phyloP scores from a whole-genome alignment of 176 grass and related monocot species.

The Oryza meridionalis region DNA sequence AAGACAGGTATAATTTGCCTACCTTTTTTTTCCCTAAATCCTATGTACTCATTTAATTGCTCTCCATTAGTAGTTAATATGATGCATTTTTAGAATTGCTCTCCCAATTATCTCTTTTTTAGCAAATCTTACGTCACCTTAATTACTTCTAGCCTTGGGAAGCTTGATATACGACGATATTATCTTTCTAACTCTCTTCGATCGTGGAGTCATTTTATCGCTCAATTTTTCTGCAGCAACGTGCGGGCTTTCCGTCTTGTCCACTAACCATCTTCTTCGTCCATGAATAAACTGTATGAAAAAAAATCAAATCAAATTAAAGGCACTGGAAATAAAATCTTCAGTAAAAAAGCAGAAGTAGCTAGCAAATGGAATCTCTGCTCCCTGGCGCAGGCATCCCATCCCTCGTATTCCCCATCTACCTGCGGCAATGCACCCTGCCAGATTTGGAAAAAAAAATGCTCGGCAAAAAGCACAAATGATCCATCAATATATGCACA shows the following conservation, averaged over 20 bases:
- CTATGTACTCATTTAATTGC: neutral
- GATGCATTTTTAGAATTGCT: neutral
- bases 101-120: too few species aligned
- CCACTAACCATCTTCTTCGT: neutral
- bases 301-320: neutral
- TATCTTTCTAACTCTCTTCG: neutral
- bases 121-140: neutral
- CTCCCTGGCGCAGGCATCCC: conserved; percentile 11
- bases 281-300: neutral
- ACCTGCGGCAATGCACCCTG: neutral
- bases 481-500: conserved; percentile 22
- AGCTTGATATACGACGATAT: neutral
- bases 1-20: neutral
- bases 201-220: neutral
- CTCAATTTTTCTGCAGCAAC: neutral
- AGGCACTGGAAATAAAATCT: neutral
- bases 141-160: neutral
- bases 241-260: neutral
- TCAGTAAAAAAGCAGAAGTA: neutral
- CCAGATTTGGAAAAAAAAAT: conserved; percentile 26
- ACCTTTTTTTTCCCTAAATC: neutral
- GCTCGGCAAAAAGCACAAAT: neutral
- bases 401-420: conserved; percentile 23
- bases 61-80: neutral
- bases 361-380: conserved; percentile 31